Percentiles rank a stretch among this genome's conserved stretches.
Evolutionary conservation across 1,139 yeast species (phyloP).

Genomic region (Suhomyces anneliseae): DNA sequence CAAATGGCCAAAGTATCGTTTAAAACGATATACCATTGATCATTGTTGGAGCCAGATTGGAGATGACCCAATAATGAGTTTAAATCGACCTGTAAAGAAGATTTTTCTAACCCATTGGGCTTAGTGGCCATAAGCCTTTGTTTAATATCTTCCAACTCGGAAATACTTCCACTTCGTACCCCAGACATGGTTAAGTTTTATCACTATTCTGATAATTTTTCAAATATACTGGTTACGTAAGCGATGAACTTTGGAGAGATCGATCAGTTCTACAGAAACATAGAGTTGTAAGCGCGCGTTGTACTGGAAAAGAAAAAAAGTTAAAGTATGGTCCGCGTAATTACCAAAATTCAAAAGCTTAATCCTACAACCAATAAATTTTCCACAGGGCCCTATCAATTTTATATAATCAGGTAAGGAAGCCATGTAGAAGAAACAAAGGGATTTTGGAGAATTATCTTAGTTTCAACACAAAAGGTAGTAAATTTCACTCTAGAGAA

Average conservation of each 20-base stretch:
- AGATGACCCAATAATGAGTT: constrained; percentile 1
- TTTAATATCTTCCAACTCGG: constrained; percentile 4
- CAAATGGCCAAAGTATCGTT: constrained; percentile 68
- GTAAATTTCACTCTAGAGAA: no score
- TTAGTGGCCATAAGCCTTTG: constrained; percentile 5
- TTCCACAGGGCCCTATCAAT: background rate
- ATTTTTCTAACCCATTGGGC: background rate
- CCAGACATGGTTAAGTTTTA: constrained; percentile 1
- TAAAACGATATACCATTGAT: constrained; percentile 24
- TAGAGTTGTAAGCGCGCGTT: no score
- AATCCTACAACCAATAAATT: background rate
- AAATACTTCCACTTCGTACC: constrained; percentile 1
- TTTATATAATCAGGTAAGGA: no score
- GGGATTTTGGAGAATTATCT: no score
- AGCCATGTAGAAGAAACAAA: no score
- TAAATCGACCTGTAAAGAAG: background rate
- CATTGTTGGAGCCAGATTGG: constrained; percentile 13
- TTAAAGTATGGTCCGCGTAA: background rate
- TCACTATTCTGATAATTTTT: background rate
- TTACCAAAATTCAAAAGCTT: background rate
- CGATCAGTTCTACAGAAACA: no score
- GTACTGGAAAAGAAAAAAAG: no score
- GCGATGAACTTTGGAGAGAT: background rate
- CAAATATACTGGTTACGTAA: constrained; percentile 3
- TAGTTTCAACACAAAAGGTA: no score